phyloP scores from a whole-genome alignment of 1,284 basidiomycete species.

The Naganishia cerealis region DNA sequence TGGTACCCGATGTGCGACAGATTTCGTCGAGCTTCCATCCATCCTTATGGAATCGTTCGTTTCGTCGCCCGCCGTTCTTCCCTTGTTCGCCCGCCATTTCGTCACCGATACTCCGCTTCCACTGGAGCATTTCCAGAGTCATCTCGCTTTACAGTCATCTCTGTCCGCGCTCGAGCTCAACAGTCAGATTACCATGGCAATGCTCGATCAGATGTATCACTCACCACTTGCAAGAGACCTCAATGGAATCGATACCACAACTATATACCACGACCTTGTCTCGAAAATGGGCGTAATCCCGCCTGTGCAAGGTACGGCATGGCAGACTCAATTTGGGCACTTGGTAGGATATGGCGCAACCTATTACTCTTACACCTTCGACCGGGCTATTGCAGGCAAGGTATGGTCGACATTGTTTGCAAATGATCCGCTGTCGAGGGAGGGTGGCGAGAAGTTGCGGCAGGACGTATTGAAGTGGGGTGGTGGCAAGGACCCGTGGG shows the following conservation, averaged over 20 bases:
- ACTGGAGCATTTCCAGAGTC: slow-evolving; percentile 59
- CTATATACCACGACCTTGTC: slow-evolving; percentile 65
- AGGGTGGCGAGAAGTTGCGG: slow-evolving; percentile 76
- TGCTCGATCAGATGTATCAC: slow-evolving; percentile 88
- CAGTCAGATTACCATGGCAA: slow-evolving; percentile 84
- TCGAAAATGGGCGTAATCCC: slow-evolving; percentile 74
- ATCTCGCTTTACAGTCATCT: slow-evolving; percentile 53
- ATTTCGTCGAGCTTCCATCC: slow-evolving; percentile 96
- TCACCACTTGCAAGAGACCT: slow-evolving; percentile 62
- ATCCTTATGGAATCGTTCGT: slow-evolving; percentile 98
- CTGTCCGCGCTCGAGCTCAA: slow-evolving; percentile 71
- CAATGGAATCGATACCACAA: slow-evolving; percentile 68
- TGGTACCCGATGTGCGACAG: slow-evolving; percentile 96
- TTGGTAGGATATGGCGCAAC: slow-evolving; percentile 94
- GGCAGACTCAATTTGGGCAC: slow-evolving; percentile 94
- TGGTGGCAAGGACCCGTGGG: slow-evolving; percentile 90
- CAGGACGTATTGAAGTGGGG: slow-evolving; percentile 73
- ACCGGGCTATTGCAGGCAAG: slow-evolving; percentile 87
- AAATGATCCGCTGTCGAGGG: slow-evolving; percentile 61
- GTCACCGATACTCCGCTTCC: slow-evolving; percentile 68
- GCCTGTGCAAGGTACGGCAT: slow-evolving; percentile 75
- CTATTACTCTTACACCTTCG: slow-evolving; percentile 96
- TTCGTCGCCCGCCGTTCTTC: slow-evolving; percentile 75
- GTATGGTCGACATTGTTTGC: slow-evolving; percentile 79
- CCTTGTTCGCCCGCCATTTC: slow-evolving; percentile 68